Evolutionary conservation across 768 basidiomycete species (phyloP).

Genomic region (Trametes cinnabarina): DNA sequence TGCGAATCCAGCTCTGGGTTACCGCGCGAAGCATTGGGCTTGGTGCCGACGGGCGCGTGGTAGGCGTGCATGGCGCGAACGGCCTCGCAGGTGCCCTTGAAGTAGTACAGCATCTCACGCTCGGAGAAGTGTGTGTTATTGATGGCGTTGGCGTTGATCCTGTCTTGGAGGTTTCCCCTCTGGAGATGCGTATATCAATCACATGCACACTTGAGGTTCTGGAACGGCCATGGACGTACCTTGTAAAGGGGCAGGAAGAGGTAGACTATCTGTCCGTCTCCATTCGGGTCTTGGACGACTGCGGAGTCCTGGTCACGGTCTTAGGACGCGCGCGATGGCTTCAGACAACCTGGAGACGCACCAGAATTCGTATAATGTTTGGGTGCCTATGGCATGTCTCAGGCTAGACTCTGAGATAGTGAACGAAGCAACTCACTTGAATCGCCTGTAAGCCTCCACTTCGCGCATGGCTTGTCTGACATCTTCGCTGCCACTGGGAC

Average conservation of each 20-base stretch:
- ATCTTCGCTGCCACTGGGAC: slow-evolving; percentile 83
- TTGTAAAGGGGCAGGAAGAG: slow-evolving; percentile 94
- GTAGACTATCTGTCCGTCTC: slow-evolving; percentile 93
- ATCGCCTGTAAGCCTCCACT: slow-evolving; percentile 91
- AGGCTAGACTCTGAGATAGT: neutral
- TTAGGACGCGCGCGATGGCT: slow-evolving; percentile 16
- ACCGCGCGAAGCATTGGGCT: slow-evolving; percentile 21
- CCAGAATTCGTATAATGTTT: slow-evolving; percentile 94
- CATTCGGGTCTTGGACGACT: slow-evolving; percentile 89
- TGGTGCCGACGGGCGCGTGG: slow-evolving; percentile 48
- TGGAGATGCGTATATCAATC: slow-evolving; percentile 28
- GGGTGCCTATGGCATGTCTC: slow-evolving; percentile 60
- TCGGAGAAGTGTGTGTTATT: slow-evolving; percentile 85
- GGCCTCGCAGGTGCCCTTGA: slow-evolving; percentile 93
- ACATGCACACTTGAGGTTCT: neutral
- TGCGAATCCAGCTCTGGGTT: slow-evolving; percentile 23
- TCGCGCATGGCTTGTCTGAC: slow-evolving; percentile 89
- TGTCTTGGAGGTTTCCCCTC: slow-evolving; percentile 94
- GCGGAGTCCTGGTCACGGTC: slow-evolving; percentile 71
- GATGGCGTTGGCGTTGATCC: slow-evolving; percentile 82
- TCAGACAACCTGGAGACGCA: slow-evolving; percentile 31
- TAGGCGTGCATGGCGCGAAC: slow-evolving; percentile 94
- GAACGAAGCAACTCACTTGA: slow-evolving; percentile 59
- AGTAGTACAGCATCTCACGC: slow-evolving; percentile 81
- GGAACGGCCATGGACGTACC: slow-evolving; percentile 39